Conservation (phyloP, 345 rosid species). For the Erodium maritimum region DNA sequence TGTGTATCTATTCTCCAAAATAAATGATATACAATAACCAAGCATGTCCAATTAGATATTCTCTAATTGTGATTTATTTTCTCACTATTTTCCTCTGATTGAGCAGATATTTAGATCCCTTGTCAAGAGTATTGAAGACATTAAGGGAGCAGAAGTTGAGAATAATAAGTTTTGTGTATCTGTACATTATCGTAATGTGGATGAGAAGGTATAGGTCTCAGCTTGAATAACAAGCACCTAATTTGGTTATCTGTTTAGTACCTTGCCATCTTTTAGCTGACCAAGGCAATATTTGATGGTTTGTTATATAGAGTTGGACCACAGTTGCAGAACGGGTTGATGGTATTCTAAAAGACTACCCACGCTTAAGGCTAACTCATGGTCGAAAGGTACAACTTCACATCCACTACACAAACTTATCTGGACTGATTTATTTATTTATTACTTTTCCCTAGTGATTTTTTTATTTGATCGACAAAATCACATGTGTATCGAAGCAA, state of each 20-base stretch:
- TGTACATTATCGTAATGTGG: slow-evolving; percentile 40
- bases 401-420: background rate
- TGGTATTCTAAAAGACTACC: slow-evolving; percentile 6
- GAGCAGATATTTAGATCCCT: slow-evolving; percentile 29
- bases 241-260: background rate
- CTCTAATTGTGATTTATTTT: background rate
- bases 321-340: slow-evolving; percentile 2
- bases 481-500: too few relatives aligned
- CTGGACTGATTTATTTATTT: too few relatives aligned
- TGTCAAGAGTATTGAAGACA: slow-evolving; percentile 20
- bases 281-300: background rate
- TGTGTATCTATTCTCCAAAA: background rate
- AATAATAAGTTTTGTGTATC: slow-evolving; percentile 37
- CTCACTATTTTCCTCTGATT: background rate
- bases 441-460: too few relatives aligned
- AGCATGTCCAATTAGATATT: background rate
- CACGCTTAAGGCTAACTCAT: slow-evolving; percentile 7
- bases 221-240: background rate
- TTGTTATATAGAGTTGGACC: slow-evolving; percentile 3
- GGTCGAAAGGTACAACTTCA: slow-evolving; percentile 9
- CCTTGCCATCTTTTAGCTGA: background rate
- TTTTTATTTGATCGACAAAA: too few relatives aligned
- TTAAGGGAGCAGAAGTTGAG: slow-evolving; percentile 30
- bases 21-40: background rate
- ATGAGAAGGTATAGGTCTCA: slow-evolving; percentile 21